phyloP scores from a whole-genome alignment of 768 basidiomycete species.

The Pleurotus giganteus region DNA sequence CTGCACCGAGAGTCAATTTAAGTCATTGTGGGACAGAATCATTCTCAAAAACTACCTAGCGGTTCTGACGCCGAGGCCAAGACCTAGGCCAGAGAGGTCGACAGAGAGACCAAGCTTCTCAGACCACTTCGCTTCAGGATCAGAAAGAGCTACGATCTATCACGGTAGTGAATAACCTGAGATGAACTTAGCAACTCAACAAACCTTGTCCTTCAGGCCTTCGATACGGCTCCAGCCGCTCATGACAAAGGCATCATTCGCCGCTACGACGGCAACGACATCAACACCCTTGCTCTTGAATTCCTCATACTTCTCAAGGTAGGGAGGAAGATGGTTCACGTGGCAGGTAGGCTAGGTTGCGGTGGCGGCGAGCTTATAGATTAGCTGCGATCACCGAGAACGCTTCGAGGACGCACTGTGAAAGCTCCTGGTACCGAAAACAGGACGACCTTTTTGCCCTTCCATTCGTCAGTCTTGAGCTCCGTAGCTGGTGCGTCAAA shows the following conservation, averaged over 20 bases:
- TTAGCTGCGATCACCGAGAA: too few relatives aligned
- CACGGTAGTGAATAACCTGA: slow-evolving; percentile 1
- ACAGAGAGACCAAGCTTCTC: slow-evolving; percentile 49
- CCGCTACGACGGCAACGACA: slow-evolving; percentile 67
- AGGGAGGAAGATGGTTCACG: slow-evolving; percentile 59
- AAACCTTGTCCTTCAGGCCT: slow-evolving; percentile 66
- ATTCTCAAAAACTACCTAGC: slow-evolving; percentile 38
- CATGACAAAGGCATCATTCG: slow-evolving; percentile 81
- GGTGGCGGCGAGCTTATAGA: slow-evolving; percentile 6
- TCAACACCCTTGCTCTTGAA: slow-evolving; percentile 80
- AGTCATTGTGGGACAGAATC: not conserved
- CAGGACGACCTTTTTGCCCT: slow-evolving; percentile 79
- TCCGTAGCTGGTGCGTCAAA: slow-evolving; percentile 38
- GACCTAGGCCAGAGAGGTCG: slow-evolving; percentile 38
- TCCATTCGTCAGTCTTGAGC: slow-evolving; percentile 64
- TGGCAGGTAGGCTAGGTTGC: slow-evolving; percentile 60
- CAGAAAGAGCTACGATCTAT: slow-evolving; percentile 61
- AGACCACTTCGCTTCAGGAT: slow-evolving; percentile 56
- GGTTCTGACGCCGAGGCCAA: slow-evolving; percentile 51
- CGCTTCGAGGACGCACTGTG: slow-evolving; percentile 47
- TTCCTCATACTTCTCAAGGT: slow-evolving; percentile 66
- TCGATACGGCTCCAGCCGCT: slow-evolving; percentile 61
- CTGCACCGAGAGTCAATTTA: not conserved
- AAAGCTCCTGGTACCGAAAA: slow-evolving; percentile 81
- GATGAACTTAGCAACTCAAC: not conserved